Base-by-base conservation (phyloP, 805 yeast species). In the Suhomyces sp. region DNA sequence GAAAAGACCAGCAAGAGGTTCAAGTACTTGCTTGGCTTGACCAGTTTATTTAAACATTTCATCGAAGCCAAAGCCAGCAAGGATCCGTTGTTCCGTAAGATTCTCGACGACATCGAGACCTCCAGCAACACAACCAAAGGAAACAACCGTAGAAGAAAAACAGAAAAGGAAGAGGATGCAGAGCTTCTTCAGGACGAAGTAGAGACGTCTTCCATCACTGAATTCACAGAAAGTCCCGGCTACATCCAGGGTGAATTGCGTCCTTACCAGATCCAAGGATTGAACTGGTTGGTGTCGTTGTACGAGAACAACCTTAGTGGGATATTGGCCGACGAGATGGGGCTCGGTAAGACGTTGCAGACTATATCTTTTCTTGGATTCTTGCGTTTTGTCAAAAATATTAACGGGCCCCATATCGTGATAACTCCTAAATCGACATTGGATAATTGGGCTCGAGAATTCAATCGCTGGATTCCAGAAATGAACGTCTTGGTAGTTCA, bases 291-390 rank as follows among this genome's bases (percentile, higher is more conserved):
- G 60, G 80, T 87, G 12, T 78, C 87, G 1, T 69, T 88, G 54
- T 82, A 85, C 60, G 86, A 83, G 57, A 86, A 86, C 69, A 81
- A 83, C 54, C 71, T 88, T 46, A 81, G 88, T 1, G 94, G 94
- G 54, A 87, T 88, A 23, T 74, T 88, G 54, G 94, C 94, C 0
- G 94, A 88, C 69, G 94, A 88, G 70, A 88, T 88, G 94, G 94
- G 94, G 1, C 70, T 88, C 56, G 94, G 94, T 60, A 88, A 88
- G 65, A 88, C 94, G 3, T 71, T 88, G 53, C 94, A 88, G 67
- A 88, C 93, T 0, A 87, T 88, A 57, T 82, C 93, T 6, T 85
- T 86, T 57, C 68, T 88, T 45, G 93, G 93, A 2, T 88, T 85
- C 63, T 70, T 88, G 42, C 76, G 94, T 55, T 86, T 82, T 62